phyloP scores from a whole-genome alignment of 1,284 basidiomycete genomes.

The Ceratobasidium sp. region DNA sequence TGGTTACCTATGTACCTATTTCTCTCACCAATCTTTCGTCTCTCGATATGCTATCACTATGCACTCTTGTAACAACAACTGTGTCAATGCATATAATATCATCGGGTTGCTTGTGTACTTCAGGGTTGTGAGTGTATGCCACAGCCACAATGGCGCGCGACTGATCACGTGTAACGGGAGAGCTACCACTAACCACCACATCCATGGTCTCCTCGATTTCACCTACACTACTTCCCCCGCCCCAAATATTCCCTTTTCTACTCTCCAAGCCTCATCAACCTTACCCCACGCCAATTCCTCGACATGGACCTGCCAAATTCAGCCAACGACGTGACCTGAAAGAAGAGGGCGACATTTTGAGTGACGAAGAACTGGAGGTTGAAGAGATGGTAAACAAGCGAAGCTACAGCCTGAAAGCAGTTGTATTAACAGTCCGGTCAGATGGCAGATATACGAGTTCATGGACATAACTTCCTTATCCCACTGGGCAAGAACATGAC shows the following conservation, averaged over 20 bases:
- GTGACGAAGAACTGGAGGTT: conserved; percentile 84
- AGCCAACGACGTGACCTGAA: conserved; percentile 75
- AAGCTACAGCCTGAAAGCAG: neutral
- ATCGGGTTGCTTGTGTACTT: too few species aligned
- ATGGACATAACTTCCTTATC: conserved; percentile 74
- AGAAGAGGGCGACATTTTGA: conserved; percentile 85
- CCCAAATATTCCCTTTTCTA: conserved; percentile 71
- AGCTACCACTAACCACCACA: conserved; percentile 2
- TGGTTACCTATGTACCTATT: neutral
- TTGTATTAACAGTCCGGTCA: conserved; percentile 12
- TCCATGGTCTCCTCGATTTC: conserved; percentile 42
- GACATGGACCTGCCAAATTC: conserved; percentile 55
- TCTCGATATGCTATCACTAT: too few species aligned
- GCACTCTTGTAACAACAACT: too few species aligned
- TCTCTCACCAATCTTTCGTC: neutral
- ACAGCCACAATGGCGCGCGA: too few species aligned
- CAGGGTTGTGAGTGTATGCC: too few species aligned
- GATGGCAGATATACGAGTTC: conserved; percentile 31
- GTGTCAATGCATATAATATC: too few species aligned
- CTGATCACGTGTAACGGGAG: neutral
- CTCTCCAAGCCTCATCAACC: conserved; percentile 76
- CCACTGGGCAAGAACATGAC: conserved; percentile 79
- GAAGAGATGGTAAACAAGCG: conserved; percentile 70
- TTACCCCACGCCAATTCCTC: conserved; percentile 72
- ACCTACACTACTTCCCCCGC: conserved; percentile 75